Evolutionary conservation across 306 rosid species (phyloP).

Genomic region (Rosa chinensis): DNA sequence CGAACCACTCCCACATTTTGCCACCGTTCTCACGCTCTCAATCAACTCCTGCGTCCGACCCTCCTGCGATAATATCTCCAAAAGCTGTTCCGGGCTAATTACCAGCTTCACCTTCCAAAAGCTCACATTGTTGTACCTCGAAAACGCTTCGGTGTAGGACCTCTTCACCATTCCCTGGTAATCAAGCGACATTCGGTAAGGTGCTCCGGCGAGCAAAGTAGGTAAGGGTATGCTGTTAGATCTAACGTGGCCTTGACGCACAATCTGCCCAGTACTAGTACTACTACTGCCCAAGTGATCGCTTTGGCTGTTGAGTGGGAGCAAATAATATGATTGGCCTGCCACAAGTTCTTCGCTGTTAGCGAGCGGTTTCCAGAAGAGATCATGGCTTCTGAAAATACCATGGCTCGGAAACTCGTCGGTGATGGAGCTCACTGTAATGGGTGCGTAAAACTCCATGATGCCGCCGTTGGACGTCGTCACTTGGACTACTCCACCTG

Average conservation of each 20-base stretch:
- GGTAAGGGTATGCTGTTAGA: constrained; percentile 55
- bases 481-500: constrained; percentile 48
- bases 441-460: constrained; percentile 70
- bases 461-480: constrained; percentile 74
- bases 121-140: constrained; percentile 38
- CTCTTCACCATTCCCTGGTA: constrained; percentile 52
- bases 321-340: constrained; percentile 63
- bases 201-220: constrained; percentile 28
- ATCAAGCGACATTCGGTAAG: constrained; percentile 73
- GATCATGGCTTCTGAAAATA: constrained; percentile 68
- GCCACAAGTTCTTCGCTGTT: constrained; percentile 50
- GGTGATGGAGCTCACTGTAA: constrained; percentile 58
- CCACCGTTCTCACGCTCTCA: constrained; percentile 73
- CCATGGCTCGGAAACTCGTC: constrained; percentile 66
- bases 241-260: constrained; percentile 64
- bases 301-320: constrained; percentile 43
- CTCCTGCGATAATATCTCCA: constrained; percentile 74
- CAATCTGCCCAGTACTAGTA: constrained; percentile 9
- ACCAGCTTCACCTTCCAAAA: constrained; percentile 90
- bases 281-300: neutral
- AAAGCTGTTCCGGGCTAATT: constrained; percentile 60
- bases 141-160: constrained; percentile 49
- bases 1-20: constrained; percentile 60
- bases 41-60: constrained; percentile 63
- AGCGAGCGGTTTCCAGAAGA: constrained; percentile 73